phyloP scores from a whole-genome alignment of 805 yeast species.

The Cyberlindnera sargentensis region DNA sequence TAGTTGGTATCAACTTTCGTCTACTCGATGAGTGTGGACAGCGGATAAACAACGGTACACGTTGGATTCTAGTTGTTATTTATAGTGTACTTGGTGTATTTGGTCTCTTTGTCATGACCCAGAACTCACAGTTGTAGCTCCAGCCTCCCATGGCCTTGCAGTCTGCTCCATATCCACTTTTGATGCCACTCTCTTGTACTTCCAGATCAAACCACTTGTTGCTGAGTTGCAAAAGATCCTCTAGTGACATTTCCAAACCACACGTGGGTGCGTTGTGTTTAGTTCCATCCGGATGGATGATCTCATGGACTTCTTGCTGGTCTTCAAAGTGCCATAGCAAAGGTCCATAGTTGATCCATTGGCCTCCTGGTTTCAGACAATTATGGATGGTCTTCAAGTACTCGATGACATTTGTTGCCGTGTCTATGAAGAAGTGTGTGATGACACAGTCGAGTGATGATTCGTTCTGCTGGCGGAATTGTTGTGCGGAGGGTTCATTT shows the following conservation, averaged over 20 bases:
- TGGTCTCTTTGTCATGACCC: conserved; percentile 45
- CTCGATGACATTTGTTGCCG: conserved; percentile 53
- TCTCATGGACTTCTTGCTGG: conserved; percentile 28
- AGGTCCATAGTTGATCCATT: conserved; percentile 66
- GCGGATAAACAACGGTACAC: background rate
- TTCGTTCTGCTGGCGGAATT: conserved; percentile 35
- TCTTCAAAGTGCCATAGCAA: conserved; percentile 67
- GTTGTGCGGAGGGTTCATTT: conserved; percentile 30
- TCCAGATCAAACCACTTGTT: conserved; percentile 44
- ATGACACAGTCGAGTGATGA: conserved; percentile 38
- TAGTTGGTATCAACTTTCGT: background rate
- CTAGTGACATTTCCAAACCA: conserved; percentile 55
- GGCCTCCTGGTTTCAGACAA: conserved; percentile 38
- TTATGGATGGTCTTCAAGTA: conserved; percentile 43
- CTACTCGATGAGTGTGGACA: background rate
- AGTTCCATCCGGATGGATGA: conserved; percentile 15
- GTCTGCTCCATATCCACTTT: conserved; percentile 50
- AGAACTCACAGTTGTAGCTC: conserved; percentile 56
- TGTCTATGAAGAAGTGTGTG: conserved; percentile 59
- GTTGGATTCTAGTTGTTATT: background rate
- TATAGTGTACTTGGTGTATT: too few relatives aligned
- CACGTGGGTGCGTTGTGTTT: conserved; percentile 29
- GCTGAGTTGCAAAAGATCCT: conserved; percentile 44
- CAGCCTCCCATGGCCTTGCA: conserved; percentile 43
- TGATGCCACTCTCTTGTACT: conserved; percentile 35